These are phyloP conservation scores for Hygrocybe coccinea DNA, from an alignment of 768 basidiomycete genomes.

Conservation along the genomic window DNA sequence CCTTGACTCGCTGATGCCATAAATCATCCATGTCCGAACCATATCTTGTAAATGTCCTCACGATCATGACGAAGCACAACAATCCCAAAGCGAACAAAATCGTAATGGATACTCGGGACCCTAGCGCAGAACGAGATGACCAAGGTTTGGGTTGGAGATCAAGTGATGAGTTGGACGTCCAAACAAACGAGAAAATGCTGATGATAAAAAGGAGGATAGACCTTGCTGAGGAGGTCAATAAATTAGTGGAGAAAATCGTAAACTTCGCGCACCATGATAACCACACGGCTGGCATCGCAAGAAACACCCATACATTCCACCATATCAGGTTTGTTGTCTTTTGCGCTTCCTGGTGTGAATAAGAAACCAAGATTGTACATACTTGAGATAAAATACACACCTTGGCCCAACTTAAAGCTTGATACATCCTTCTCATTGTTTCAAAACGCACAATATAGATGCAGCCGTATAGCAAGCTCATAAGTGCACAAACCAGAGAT, in stretches of 20 bases:
- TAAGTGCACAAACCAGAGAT: constrained; percentile 61
- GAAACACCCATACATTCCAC: constrained; percentile 61
- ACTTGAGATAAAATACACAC: constrained; percentile 27
- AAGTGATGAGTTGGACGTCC: constrained; percentile 53
- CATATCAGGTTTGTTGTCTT: constrained; percentile 22
- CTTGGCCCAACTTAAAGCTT: constrained; percentile 69
- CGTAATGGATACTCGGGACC: constrained; percentile 53
- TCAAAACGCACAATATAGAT: constrained; percentile 68
- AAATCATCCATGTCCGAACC: constrained; percentile 32
- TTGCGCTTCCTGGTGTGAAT: constrained; percentile 48
- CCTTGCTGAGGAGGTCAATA: constrained; percentile 30
- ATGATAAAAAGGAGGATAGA: constrained; percentile 62
- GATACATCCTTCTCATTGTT: constrained; percentile 66
- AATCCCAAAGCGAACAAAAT: constrained; percentile 52
- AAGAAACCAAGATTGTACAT: constrained; percentile 4
- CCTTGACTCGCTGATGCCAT: constrained; percentile 11
- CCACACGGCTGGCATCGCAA: constrained; percentile 64
- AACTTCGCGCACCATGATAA: constrained; percentile 50
- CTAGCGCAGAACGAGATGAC: constrained; percentile 42
- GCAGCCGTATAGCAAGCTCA: constrained; percentile 70
- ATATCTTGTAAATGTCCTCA: constrained; percentile 58
- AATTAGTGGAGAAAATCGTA: neutral
- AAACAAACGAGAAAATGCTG: constrained; percentile 62
- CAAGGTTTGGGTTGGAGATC: constrained; percentile 13
- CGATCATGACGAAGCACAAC: constrained; percentile 55